Percentiles rank a stretch among this genome's conserved stretches.
These are phyloP conservation scores for Botrytis fragariae DNA, from an alignment of 2,329 filamentous ascomycete genomes.

Conservation along the genomic window DNA sequence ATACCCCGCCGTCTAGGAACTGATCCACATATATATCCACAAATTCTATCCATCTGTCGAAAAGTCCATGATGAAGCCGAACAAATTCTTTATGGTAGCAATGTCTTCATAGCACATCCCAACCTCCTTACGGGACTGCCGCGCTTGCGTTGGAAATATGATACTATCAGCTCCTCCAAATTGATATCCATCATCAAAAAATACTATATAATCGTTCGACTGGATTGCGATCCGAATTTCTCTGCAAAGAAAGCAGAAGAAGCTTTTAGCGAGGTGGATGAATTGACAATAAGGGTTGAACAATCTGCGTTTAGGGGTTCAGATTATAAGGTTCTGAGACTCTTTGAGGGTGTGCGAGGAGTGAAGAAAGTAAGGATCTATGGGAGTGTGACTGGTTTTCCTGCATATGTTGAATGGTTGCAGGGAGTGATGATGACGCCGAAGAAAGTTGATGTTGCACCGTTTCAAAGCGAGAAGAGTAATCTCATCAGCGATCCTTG, in stretches of 20 bases:
- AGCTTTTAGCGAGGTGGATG: conserved; percentile 47
- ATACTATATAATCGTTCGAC: conserved; percentile 47
- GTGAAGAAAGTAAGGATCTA: conserved; percentile 44
- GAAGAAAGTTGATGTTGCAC: conserved; percentile 8
- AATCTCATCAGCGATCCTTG: neutral
- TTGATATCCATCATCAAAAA: conserved; percentile 41
- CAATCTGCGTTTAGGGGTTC: conserved; percentile 46
- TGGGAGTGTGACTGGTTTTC: conserved; percentile 34
- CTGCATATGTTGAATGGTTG: conserved; percentile 35
- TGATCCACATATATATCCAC: conserved; percentile 37
- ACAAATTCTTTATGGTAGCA: conserved; percentile 48
- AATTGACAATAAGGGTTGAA: conserved; percentile 49
- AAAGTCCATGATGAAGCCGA: conserved; percentile 30
- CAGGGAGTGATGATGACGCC: conserved; percentile 30
- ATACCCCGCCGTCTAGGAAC: conserved; percentile 23
- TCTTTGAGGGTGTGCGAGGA: conserved; percentile 47
- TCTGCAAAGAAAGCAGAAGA: conserved; percentile 39
- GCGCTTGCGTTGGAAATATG: conserved; percentile 40
- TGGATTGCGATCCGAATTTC: conserved; percentile 51
- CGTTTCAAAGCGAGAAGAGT: neutral
- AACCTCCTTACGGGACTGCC: conserved; percentile 46
- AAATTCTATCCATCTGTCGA: conserved; percentile 30
- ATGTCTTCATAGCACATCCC: conserved; percentile 50
- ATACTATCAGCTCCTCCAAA: conserved; percentile 39
- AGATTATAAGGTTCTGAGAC: conserved; percentile 43